Evolutionary conservation across 2,329 filamentous ascomycete genomes (phyloP).

Genomic region (Rutstroemia sp.): DNA sequence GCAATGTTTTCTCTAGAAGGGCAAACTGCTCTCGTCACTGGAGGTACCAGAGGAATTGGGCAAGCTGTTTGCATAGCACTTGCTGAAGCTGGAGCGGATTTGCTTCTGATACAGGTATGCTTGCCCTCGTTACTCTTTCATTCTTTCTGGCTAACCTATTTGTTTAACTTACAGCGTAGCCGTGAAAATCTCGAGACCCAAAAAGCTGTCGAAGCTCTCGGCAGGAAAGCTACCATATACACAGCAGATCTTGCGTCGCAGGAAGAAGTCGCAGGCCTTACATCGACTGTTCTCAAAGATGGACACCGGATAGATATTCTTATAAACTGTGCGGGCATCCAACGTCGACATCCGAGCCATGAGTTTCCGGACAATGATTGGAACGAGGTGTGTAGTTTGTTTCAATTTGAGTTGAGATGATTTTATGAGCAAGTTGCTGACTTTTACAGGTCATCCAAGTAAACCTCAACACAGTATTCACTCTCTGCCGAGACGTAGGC

Average conservation of each 20-base stretch:
- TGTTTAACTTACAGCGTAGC: conserved; percentile 21
- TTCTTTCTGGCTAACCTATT: not conserved
- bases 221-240: conserved; percentile 61
- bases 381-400: conserved; percentile 52
- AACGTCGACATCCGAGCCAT: conserved; percentile 29
- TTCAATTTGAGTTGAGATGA: conserved; percentile 34
- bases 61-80: conserved; percentile 32
- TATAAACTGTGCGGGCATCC: conserved; percentile 39
- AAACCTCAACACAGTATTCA: conserved; percentile 78
- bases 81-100: conserved; percentile 34
- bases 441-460: conserved; percentile 61
- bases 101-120: conserved; percentile 33
- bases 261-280: conserved; percentile 52
- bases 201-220: conserved; percentile 53
- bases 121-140: not conserved
- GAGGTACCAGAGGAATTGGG: conserved; percentile 34
- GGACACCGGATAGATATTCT: conserved; percentile 37
- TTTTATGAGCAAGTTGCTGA: not conserved
- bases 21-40: conserved; percentile 33
- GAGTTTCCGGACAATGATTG: conserved; percentile 34
- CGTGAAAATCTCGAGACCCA: conserved; percentile 41
- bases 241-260: conserved; percentile 59
- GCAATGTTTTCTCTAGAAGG: conserved; percentile 30
- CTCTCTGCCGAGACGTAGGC: conserved; percentile 68
- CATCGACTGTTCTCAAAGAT: conserved; percentile 51